Evolutionary conservation across 371 early-diverging fungal species (phyloP), one percentile per base, ranked within the genome.

Genomic region (Actinomucor elegans): DNA sequence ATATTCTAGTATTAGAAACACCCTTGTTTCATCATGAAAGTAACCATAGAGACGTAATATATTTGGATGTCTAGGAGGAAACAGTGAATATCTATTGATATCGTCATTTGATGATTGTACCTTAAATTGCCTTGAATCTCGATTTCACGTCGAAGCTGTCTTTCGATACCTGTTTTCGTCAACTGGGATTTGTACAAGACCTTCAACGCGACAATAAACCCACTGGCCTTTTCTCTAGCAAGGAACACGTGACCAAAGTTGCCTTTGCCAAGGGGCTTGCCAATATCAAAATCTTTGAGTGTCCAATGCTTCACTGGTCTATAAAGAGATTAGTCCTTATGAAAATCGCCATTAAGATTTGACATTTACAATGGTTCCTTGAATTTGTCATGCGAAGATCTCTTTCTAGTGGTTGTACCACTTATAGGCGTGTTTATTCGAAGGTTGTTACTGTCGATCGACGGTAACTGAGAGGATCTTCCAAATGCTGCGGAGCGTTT

Each of bases 211-310:
- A 97, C 92, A 17, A 99, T 84, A 60, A 87, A 94, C 15, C 90
- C 91, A 38, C 84, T 86, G 40, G 73, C 72, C 59, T 91, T 94
- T 87, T 94, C 69, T 99, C 97, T 52, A 12, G 98, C 99, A 17
- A 97, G 75, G 73, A 97, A 99, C 0, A 99, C 99, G 27, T 93
- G 86, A 1, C 99, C 99, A 79, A 99, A 99, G 58, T 95, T 94
- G 7, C 99, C 99, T 64, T 88, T 87, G 21, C 99, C 99, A 5
- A 99, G 73, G 0, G 91, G 75, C 36, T 85, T 79, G 10, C 98
- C 99, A 45, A 99, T 85, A 57, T 99, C 98, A 84, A 99, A 99
- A 73, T 99, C 98, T 11, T 88, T 70, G 37, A 99, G 64, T 9
- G 87, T 79, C 97, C 96, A 97, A 48, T 72, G 66, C 37, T 69